Percentiles rank a stretch among this genome's conserved stretches.
phyloP scores from a whole-genome alignment of 352 stramenopile species.

The Phytophthora ohioensis region DNA sequence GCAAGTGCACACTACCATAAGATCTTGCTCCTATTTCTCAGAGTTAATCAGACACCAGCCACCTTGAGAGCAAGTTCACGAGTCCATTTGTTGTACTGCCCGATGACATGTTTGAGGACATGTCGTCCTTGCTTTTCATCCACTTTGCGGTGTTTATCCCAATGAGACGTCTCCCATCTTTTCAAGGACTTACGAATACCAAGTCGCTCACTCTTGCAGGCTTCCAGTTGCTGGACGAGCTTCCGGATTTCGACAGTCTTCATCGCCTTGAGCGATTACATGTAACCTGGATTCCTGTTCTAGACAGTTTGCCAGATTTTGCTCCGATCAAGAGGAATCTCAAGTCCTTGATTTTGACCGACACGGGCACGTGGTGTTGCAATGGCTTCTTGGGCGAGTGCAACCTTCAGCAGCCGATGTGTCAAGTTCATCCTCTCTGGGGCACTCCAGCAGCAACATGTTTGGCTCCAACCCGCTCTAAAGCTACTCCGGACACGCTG shows the following conservation, averaged over 20 bases:
- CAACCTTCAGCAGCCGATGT: slow-evolving; percentile 31
- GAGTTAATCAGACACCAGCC: no score
- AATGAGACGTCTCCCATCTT: slow-evolving; percentile 36
- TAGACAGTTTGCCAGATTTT: slow-evolving; percentile 37
- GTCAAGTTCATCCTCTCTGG: slow-evolving; percentile 28
- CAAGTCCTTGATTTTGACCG: slow-evolving; percentile 24
- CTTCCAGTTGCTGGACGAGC: slow-evolving; percentile 20
- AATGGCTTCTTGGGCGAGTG: slow-evolving; percentile 43
- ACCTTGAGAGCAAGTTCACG: no score
- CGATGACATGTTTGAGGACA: slow-evolving; percentile 44
- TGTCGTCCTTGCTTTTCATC: slow-evolving; percentile 48
- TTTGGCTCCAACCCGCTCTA: slow-evolving; percentile 2
- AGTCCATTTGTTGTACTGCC: slow-evolving; percentile 10
- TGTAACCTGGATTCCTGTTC: slow-evolving; percentile 16
- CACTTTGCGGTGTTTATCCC: slow-evolving; percentile 39
- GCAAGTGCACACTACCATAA: no score
- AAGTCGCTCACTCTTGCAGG: slow-evolving; percentile 38
- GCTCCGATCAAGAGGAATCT: slow-evolving; percentile 24
- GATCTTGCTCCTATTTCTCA: no score
- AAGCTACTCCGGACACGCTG: slow-evolving; percentile 26
- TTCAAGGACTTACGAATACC: slow-evolving; percentile 44
- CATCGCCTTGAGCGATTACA: slow-evolving; percentile 34
- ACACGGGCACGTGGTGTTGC: slow-evolving; percentile 38
- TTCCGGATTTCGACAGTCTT: slow-evolving; percentile 31
- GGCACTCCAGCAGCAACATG: slow-evolving; percentile 32